A percentile compares a stretch with the other conserved stretches of the same genome.
Conservation (phyloP, 1,139 yeast species). For the Taiozyma onychis region DNA sequence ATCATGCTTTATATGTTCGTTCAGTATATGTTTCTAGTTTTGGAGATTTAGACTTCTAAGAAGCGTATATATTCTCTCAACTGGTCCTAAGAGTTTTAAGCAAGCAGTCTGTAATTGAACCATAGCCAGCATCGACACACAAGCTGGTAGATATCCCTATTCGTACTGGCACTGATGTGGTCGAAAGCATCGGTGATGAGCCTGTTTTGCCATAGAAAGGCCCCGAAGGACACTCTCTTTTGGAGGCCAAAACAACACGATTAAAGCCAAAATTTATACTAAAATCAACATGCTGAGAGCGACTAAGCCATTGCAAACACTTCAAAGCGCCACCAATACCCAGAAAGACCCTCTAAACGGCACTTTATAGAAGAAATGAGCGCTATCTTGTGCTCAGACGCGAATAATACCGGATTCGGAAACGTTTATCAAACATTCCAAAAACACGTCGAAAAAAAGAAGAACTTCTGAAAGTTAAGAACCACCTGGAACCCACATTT, state of each 20-base stretch:
- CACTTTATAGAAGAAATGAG: neutral
- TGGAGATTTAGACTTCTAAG: neutral
- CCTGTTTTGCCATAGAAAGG: too few relatives aligned
- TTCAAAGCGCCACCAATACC: neutral
- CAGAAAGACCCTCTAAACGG: neutral
- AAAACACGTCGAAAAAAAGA: neutral
- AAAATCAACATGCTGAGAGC: too few relatives aligned
- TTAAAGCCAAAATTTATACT: too few relatives aligned
- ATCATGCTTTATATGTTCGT: neutral
- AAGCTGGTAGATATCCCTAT: too few relatives aligned
- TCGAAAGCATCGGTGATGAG: too few relatives aligned
- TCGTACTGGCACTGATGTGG: too few relatives aligned
- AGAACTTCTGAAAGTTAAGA: neutral
- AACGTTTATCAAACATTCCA: neutral
- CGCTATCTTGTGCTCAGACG: neutral
- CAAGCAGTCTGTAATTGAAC: too few relatives aligned
- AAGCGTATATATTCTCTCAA: conserved; percentile 8
- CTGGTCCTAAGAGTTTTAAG: conserved; percentile 8
- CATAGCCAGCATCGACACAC: too few relatives aligned
- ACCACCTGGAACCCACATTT: neutral
- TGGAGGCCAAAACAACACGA: too few relatives aligned
- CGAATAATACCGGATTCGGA: neutral
- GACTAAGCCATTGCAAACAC: neutral
- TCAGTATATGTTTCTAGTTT: neutral
- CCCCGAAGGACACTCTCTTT: too few relatives aligned